A percentile compares a stretch with the other conserved stretches of the same genome.
Evolutionary conservation across 2,329 filamentous ascomycete species (phyloP).

Genomic region (Phaeosphaeriaceae sp.): DNA sequence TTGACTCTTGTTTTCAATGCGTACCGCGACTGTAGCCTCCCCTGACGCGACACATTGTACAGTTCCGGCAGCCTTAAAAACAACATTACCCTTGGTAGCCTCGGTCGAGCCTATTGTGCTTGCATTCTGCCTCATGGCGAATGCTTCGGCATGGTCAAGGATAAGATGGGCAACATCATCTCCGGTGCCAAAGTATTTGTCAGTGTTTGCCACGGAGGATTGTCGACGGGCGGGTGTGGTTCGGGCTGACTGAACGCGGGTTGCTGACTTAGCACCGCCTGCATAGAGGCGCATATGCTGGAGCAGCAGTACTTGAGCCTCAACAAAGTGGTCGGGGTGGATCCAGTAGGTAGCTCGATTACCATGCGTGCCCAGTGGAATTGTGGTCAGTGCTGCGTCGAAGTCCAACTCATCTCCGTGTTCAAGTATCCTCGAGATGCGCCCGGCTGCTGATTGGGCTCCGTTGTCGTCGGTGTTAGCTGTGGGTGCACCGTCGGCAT

Average conservation of each 20-base stretch:
- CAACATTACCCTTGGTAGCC: slow-evolving; percentile 37
- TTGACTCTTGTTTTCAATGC: slow-evolving; percentile 18
- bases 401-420: slow-evolving; percentile 55
- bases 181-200: slow-evolving; percentile 37
- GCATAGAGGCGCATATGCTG: slow-evolving; percentile 56
- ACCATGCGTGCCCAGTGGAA: slow-evolving; percentile 55
- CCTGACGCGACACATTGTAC: slow-evolving; percentile 45
- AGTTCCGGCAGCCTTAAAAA: slow-evolving; percentile 41
- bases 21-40: slow-evolving; percentile 40
- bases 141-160: slow-evolving; percentile 57
- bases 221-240: slow-evolving; percentile 34
- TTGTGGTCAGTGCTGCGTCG: slow-evolving; percentile 57
- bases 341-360: slow-evolving; percentile 61
- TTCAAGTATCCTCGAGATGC: slow-evolving; percentile 50
- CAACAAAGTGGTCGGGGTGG: slow-evolving; percentile 61
- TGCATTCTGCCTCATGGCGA: slow-evolving; percentile 54
- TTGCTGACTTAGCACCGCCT: slow-evolving; percentile 23
- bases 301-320: slow-evolving; percentile 60
- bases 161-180: slow-evolving; percentile 52
- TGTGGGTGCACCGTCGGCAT: slow-evolving; percentile 32
- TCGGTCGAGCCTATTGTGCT: slow-evolving; percentile 53
- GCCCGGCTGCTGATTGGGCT: slow-evolving; percentile 34
- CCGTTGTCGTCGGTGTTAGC: slow-evolving; percentile 18
- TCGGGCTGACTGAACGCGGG: slow-evolving; percentile 24
- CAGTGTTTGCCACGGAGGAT: slow-evolving; percentile 30